Evolutionary conservation across 768 basidiomycete genomes (phyloP), one percentile per base, ranked within the genome.

Genomic region (Lactarius evosmus): DNA sequence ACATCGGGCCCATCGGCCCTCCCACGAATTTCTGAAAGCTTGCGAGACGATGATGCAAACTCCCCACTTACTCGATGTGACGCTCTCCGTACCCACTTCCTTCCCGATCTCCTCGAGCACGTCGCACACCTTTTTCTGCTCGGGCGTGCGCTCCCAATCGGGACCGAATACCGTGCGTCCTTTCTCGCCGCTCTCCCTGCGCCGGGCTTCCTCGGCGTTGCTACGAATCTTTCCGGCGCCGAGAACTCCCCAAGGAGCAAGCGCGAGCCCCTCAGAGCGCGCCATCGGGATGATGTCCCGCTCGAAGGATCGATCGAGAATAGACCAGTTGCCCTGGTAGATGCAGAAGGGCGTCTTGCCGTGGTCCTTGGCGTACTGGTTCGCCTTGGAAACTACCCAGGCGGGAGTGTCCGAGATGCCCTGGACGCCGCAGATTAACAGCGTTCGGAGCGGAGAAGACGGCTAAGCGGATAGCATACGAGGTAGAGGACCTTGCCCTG

Each of bases 401-500:
- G 78, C 78, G 0, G 77, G 75, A 1, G 73, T 70, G 59, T 73
- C 74, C 4, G 62, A 58, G 17, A 63, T 58, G 1, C 62, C 62
- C 62, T 63, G 27, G n/a, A 14, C 38, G 25, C 30, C 30, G 2
- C 7, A 1, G 34, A n/a, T 4, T 4, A 22, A 7, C 36, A n/a
- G 34, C 7, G 25, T 4, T 25, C 22, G 46, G 4, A 25, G 14
- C 2, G 7, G 19, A 32, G 4, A 12, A 46, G 8, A 19, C 3
- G 7, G 4, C 19, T 1, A 8, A 17, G 7, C 1, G 12, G 30
- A 59, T 11, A 9, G 51, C 70, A 7, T 33, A 74, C 72, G 7
- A 74, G 68, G 38, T 74, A 73, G 22, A 74, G 69, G 4, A 84
- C 82, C 66, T 85, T 83, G 19, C 84, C 80, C 33, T 75, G 69